phyloP scores from a whole-genome alignment of 2,329 filamentous ascomycete species.

The Aspergillus phoenicis region DNA sequence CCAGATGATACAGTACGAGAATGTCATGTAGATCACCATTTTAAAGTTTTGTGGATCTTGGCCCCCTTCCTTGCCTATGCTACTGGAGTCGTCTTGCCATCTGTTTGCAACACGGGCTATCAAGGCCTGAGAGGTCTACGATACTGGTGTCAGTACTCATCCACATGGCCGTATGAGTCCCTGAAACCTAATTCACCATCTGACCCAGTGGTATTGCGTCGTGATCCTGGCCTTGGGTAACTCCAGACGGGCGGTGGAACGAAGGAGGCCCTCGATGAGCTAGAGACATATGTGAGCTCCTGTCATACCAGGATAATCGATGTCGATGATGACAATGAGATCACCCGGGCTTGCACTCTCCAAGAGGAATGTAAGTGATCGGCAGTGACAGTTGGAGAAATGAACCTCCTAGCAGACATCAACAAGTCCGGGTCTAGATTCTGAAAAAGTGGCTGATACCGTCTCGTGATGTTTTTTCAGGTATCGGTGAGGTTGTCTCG shows the following conservation, averaged over 20 bases:
- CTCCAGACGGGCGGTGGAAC: constrained; percentile 36
- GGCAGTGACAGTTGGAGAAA: constrained; percentile 2
- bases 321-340: constrained; percentile 8
- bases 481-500: constrained; percentile 24
- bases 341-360: not conserved
- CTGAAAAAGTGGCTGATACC: constrained; percentile 14
- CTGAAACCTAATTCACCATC: constrained; percentile 30
- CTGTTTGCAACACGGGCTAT: constrained; percentile 34
- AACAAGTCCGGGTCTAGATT: constrained; percentile 17
- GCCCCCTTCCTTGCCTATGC: constrained; percentile 13
- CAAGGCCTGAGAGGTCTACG: constrained; percentile 15
- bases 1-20: constrained; percentile 14
- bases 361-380: not conserved
- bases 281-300: not conserved
- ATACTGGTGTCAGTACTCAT: constrained; percentile 21
- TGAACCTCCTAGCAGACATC: constrained; percentile 10
- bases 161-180: constrained; percentile 34
- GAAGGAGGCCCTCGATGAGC: constrained; percentile 35
- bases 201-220: constrained; percentile 21
- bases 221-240: constrained; percentile 29
- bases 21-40: constrained; percentile 14
- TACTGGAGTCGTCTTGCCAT: constrained; percentile 22
- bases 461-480: constrained; percentile 25
- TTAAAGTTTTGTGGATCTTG: constrained; percentile 5
- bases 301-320: constrained; percentile 19